Evolutionary conservation across 768 basidiomycete genomes (phyloP), one percentile per base, ranked within the genome.

Genomic region (Leccinum subtestaceum): DNA sequence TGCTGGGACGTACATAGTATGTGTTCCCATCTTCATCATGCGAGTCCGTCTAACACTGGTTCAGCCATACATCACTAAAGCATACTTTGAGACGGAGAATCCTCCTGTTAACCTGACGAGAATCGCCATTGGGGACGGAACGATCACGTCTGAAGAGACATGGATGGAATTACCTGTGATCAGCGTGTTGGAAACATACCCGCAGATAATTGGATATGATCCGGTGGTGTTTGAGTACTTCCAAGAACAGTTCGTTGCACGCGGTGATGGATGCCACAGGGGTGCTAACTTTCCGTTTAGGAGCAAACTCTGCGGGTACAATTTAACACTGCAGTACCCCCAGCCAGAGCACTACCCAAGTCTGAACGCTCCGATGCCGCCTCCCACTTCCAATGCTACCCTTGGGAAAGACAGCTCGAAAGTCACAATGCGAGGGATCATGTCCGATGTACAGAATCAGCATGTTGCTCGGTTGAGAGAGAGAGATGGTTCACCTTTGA

Each of bases 1-100:
- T 70, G 83, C 89, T 21, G 88, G 88, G 25, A 80, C 76, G 52
- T 89, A 84, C 63, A 89, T 89, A 51, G 83, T 84, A 63, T 59
- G 82, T 70, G 6, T 48, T 23, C 23, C 27, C 47, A 21, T 86
- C 84, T 32, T 19, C 4, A 7, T 2, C n/a, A 13, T 15, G 17
- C 13, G 15, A 34, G 5, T 52, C 11, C 12, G 4, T 47, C 2
- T 25, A 13, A 56, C 5, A 17, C 17, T 2, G 4, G 6, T 75
- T 85, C 9, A 89, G 86, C 87, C 88, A 4, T 89, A 90, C 66
- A 91, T 91, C 65, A 76, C 85, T 59, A 88, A 88, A 70, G 73
- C 85, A 7, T 86, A 88, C 67, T 87, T 91, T 64, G 76, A 72
- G 48, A 77, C 82, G 72, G 58, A 75, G 1, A 80, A 81, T 43